Evolutionary conservation across 1,284 basidiomycete species (phyloP), one percentile per base, ranked within the genome.

Genomic region (Pseudozyma sp.): DNA sequence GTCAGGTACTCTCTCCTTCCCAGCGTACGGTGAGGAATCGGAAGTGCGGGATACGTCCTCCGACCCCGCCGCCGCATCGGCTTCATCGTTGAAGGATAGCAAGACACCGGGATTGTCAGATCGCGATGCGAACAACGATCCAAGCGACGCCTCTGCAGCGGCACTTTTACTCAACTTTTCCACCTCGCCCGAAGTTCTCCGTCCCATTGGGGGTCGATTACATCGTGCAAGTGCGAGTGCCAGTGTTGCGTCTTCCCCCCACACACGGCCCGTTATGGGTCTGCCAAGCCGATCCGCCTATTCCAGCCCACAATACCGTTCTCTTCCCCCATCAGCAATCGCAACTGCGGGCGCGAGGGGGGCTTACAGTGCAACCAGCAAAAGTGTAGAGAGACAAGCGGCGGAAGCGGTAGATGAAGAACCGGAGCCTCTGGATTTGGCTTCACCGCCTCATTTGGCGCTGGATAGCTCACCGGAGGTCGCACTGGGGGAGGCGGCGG

Each of bases 181-280:
- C 35, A 77, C 77, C 21, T 72, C 69, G 11, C 77, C 77, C 4
- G 77, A 79, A 56, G 72, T 78, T 13, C 38, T 78, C 3, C 61
- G 76, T 11, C 73, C 76, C 3, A 45, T 72, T 18, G 57, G 58
- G 19, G 53, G 61, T 18, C 25, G 25, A 31, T 3, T 31, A 3
- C 25, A 31, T 31, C 25, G 25, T 31, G 25, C 25, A 31, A 21
- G 50, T 10, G 34, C 25, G 3, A 36, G 48, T 11, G 36, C 18
- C 18, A 54, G 35, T 14, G 25, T 53, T 16, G 52, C 47, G 14
- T 35, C 43, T 2, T 52, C 52, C 6, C 60, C 60, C 5, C 63
- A 59, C 36, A 49, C 52, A 10, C 49, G 57, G 5, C 45, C 56
- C 21, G 52, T 43, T 9, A 36, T 61, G 16, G 53, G 45, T 13